phyloP scores from a whole-genome alignment of 164 flowering plant species.

The Piper longum region DNA sequence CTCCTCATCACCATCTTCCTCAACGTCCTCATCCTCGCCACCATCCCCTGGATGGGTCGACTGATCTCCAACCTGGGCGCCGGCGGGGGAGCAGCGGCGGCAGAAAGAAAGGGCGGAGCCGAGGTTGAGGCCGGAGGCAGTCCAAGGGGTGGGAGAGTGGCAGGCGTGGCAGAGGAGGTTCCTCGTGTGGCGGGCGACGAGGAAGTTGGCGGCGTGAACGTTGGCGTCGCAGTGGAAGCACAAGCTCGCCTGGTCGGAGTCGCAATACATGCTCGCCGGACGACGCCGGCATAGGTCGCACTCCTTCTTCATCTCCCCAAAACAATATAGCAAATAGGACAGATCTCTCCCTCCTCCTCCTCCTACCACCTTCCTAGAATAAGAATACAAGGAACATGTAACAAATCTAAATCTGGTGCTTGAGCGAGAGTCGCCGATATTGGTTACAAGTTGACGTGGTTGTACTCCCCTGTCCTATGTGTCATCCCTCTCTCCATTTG shows the following conservation, averaged over 20 bases:
- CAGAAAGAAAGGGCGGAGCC: slow-evolving; percentile 41
- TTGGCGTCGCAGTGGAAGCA: slow-evolving; percentile 69
- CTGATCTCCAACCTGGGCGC: background rate
- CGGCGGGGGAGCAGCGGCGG: slow-evolving; percentile 15
- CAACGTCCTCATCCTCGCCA: background rate
- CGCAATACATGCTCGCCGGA: slow-evolving; percentile 53
- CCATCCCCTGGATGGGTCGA: too few relatives aligned
- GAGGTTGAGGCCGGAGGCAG: slow-evolving; percentile 45
- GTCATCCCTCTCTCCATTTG: too few relatives aligned
- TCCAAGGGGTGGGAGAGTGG: slow-evolving; percentile 56
- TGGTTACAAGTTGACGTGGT: too few relatives aligned
- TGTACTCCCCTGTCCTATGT: too few relatives aligned
- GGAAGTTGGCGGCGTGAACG: slow-evolving; percentile 76
- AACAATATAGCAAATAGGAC: too few relatives aligned
- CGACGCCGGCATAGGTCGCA: slow-evolving; percentile 51
- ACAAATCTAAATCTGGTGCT: too few relatives aligned
- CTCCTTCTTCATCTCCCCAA: slow-evolving; percentile 22
- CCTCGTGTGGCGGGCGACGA: slow-evolving; percentile 50
- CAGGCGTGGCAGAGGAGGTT: slow-evolving; percentile 47
- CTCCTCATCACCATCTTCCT: background rate
- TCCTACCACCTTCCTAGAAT: too few relatives aligned
- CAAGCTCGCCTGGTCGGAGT: slow-evolving; percentile 60
- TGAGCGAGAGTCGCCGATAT: too few relatives aligned
- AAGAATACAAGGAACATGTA: too few relatives aligned
- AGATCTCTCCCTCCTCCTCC: too few relatives aligned